Conservation (phyloP, 768 basidiomycete genomes). For the Lyophyllum decastes region DNA sequence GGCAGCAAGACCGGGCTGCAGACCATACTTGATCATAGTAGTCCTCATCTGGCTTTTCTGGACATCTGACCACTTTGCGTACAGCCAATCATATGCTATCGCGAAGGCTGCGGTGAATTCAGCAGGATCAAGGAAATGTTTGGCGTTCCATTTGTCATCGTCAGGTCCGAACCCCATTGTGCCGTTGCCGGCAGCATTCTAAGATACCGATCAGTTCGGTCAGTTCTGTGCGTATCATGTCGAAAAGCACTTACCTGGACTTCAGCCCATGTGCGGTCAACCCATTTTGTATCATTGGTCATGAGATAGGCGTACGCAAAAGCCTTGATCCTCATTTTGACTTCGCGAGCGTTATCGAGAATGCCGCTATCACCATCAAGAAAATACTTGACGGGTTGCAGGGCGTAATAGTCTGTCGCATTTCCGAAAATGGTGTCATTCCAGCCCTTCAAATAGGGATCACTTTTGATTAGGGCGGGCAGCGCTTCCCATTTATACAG, state of each 20-base stretch:
- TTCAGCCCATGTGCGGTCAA: slow-evolving; percentile 83
- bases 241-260: slow-evolving; percentile 58
- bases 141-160: slow-evolving; percentile 78
- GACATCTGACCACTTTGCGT: slow-evolving; percentile 42
- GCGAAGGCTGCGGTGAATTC: slow-evolving; percentile 89
- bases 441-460: slow-evolving; percentile 88
- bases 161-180: slow-evolving; percentile 63
- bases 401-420: slow-evolving; percentile 70
- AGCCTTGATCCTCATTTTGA: slow-evolving; percentile 91
- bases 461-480: slow-evolving; percentile 70
- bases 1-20: slow-evolving; percentile 61
- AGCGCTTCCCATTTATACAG: slow-evolving; percentile 89
- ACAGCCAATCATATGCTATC: slow-evolving; percentile 96
- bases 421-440: slow-evolving; percentile 90
- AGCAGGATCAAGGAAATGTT: slow-evolving; percentile 92
- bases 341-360: slow-evolving; percentile 83
- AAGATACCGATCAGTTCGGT: background rate
- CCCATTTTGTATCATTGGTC: slow-evolving; percentile 92
- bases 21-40: slow-evolving; percentile 78
- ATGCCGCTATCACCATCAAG: slow-evolving; percentile 89
- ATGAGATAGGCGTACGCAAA: slow-evolving; percentile 89
- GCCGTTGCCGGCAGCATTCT: slow-evolving; percentile 80
- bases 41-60: slow-evolving; percentile 70
- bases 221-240: background rate
- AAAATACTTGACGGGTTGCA: slow-evolving; percentile 67